These are phyloP conservation scores for Yarrowia bubula DNA, from an alignment of 805 yeast species.

Conservation along the genomic window DNA sequence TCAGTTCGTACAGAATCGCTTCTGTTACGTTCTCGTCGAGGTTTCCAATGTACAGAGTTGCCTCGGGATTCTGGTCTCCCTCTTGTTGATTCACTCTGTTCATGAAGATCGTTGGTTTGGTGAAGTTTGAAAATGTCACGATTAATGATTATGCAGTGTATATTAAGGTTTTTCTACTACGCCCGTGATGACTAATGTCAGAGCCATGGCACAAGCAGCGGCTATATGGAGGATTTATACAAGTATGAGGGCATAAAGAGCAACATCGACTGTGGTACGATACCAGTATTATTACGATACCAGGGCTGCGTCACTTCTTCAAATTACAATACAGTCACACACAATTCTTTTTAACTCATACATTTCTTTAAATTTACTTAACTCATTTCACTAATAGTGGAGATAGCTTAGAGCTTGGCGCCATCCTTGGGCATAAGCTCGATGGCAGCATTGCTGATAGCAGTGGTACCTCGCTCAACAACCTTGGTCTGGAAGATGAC, in stretches of 20 bases:
- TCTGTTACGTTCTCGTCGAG: slow-evolving; percentile 75
- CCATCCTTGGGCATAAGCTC: slow-evolving; percentile 46
- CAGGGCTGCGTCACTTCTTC: no score
- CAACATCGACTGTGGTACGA: no score
- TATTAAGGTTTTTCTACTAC: neutral
- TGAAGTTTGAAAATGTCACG: neutral
- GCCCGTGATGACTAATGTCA: neutral
- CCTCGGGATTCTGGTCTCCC: slow-evolving; percentile 55
- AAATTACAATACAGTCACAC: no score
- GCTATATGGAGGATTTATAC: no score
- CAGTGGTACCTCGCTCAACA: slow-evolving; percentile 72
- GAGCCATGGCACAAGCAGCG: no score
- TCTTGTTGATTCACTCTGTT: slow-evolving; percentile 35
- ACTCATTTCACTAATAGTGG: neutral
- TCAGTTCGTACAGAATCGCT: slow-evolving; percentile 70
- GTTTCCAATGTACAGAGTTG: slow-evolving; percentile 77
- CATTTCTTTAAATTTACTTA: slow-evolving; percentile 2
- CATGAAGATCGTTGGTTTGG: neutral
- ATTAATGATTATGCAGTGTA: neutral
- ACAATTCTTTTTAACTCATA: neutral
- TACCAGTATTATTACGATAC: no score
- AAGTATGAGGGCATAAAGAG: no score
- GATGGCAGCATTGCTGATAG: slow-evolving; percentile 84
- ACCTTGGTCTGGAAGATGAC: slow-evolving; percentile 80
- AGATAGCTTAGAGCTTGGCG: slow-evolving; percentile 16